Evolutionary conservation across 805 yeast species (phyloP).

Genomic region (Candida taoyuanica): DNA sequence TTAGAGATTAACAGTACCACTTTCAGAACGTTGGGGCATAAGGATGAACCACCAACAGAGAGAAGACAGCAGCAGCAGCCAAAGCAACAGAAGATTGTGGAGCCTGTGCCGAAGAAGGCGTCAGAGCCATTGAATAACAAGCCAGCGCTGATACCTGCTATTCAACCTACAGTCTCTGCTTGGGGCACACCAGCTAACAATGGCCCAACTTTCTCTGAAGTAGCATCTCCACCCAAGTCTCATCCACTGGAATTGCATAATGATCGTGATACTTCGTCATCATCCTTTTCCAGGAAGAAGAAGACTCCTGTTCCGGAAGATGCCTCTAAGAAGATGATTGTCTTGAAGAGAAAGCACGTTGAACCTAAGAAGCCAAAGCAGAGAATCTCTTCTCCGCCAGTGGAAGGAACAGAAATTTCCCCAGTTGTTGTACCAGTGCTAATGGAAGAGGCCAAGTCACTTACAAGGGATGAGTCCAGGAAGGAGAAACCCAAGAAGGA

Average conservation of each 20-base stretch:
- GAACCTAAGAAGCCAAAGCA: slow-evolving; percentile 7
- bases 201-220: slow-evolving; percentile 3
- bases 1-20: slow-evolving; percentile 44
- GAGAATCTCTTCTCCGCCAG: slow-evolving; percentile 2
- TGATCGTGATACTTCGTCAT: slow-evolving; percentile 5
- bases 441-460: neutral
- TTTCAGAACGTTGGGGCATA: slow-evolving; percentile 23
- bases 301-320: slow-evolving; percentile 2
- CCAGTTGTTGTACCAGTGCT: neutral
- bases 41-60: neutral
- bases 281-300: slow-evolving; percentile 5
- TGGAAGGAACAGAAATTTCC: neutral
- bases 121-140: neutral
- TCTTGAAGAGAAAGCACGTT: slow-evolving; percentile 15
- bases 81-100: neutral
- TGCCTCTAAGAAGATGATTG: slow-evolving; percentile 9
- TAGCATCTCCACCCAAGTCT: slow-evolving; percentile 15
- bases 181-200: slow-evolving; percentile 10
- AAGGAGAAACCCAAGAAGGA: slow-evolving; percentile 1
- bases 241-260: slow-evolving; percentile 7
- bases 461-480: neutral
- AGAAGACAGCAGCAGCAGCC: neutral
- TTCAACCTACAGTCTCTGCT: slow-evolving; percentile 10
- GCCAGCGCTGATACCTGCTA: slow-evolving; percentile 14
- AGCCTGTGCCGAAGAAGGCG: neutral